Base-by-base conservation (phyloP, 1,284 basidiomycete species). In the Taiwanofungus camphoratus region DNA sequence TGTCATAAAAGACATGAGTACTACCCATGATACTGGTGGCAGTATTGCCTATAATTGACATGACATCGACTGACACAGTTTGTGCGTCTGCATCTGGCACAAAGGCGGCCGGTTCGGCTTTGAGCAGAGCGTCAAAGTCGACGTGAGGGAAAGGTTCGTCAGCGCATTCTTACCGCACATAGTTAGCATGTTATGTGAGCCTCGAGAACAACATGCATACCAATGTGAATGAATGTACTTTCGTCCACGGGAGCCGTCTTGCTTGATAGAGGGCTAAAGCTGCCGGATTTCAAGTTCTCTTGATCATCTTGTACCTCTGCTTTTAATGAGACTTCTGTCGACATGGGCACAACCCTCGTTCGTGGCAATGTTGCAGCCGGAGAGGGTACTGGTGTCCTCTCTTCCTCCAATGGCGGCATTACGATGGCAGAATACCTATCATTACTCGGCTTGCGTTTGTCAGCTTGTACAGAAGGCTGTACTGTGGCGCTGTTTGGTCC, bases 61-160 rank as follows among this genome's bases (percentile, higher is more conserved):
- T 65, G 1, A 86, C 73, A 26, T 89, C 86, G 3, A 87, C 76
- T 13, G 85, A 87, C 33, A 90, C 73, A 0, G 74, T 79, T 43
- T 66, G 68, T n/a, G 63, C 41, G 38, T 76, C 74, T 1, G 64
- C 48, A 42, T 67, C 56, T 12, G 67, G 61, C 22, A 49, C 54
- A 51, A 60, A 61, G 6, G 41, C 33, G 0, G 48, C 52, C 16
- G 45, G 55, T 19, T 37, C 48, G 27, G 58, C 51, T 18, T 59
- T 59, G 23, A 80, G 52, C 16, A 85, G 54, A 9, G 65, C 54
- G 11, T 67, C 62, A 20, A 84, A 57, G 44, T 83, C 68, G 38
- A 82, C 59, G 13, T 52, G 39, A 1, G 81, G 79, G 16, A 82
- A 54, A 21, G 71, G 65, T 23, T 62, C 61, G 48, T 80, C 71